Evolutionary conservation across 106 monocot genomes (phyloP).

Genomic region (Apostasia shenzhenica): DNA sequence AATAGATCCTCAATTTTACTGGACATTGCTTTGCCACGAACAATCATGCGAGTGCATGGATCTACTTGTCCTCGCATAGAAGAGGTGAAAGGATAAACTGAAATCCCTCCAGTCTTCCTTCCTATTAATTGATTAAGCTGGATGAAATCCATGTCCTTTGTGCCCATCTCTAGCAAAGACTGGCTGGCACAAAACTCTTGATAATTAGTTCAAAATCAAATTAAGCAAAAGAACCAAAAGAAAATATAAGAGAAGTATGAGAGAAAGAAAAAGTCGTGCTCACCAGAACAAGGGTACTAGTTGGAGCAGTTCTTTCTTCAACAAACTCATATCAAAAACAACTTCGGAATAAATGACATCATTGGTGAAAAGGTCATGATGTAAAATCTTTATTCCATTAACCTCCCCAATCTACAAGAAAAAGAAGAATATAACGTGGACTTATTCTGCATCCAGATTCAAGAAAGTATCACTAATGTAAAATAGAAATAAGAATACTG

Average conservation of each 20-base stretch:
- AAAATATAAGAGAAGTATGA: not conserved
- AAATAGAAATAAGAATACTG: slow-evolving; percentile 3
- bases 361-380: slow-evolving; percentile 95
- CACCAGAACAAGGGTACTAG: slow-evolving; percentile 92
- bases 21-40: slow-evolving; percentile 90
- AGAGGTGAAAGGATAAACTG: slow-evolving; percentile 93
- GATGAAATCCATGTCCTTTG: slow-evolving; percentile 94
- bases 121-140: slow-evolving; percentile 97
- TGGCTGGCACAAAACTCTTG: slow-evolving; percentile 52
- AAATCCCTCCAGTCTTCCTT: slow-evolving; percentile 97
- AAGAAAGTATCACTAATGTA: not conserved
- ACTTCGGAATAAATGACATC: slow-evolving; percentile 94
- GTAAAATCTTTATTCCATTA: slow-evolving; percentile 83
- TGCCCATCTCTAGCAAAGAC: slow-evolving; percentile 98
- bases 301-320: slow-evolving; percentile 87
- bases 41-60: slow-evolving; percentile 77
- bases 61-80: slow-evolving; percentile 72
- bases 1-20: slow-evolving; percentile 77
- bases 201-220: slow-evolving; percentile 2
- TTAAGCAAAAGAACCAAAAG: not conserved
- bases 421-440: not conserved
- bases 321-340: slow-evolving; percentile 85
- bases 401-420: slow-evolving; percentile 63
- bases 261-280: slow-evolving; percentile 10
- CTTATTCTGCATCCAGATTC: not conserved